Percentiles rank a stretch among this genome's conserved stretches.
Evolutionary conservation across 768 basidiomycete species (phyloP).

Genomic region (Hygrocybe coccinea): DNA sequence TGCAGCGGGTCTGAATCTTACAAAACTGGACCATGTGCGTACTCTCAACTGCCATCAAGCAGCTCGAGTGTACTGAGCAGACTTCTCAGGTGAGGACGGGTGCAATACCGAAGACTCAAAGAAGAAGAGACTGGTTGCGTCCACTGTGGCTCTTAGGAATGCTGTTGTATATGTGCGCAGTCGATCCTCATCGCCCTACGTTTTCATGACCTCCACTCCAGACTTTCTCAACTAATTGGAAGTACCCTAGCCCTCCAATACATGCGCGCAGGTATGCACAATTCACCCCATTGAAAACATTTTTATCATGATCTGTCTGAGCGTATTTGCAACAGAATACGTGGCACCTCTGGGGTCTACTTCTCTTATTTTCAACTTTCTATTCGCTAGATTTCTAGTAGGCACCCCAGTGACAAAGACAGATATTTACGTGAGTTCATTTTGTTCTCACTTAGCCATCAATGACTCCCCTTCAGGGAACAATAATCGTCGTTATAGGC

Average conservation of each 20-base stretch:
- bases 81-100: slow-evolving; percentile 59
- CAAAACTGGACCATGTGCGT: slow-evolving; percentile 87
- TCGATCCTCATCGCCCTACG: neutral
- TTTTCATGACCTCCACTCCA: slow-evolving; percentile 21
- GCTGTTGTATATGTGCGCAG: slow-evolving; percentile 81
- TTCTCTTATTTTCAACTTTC: slow-evolving; percentile 92
- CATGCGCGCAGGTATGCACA: slow-evolving; percentile 65
- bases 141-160: slow-evolving; percentile 91
- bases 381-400: slow-evolving; percentile 86
- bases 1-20: slow-evolving; percentile 89
- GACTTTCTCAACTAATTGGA: slow-evolving; percentile 80
- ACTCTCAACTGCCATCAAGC: neutral
- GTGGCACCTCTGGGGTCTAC: slow-evolving; percentile 94
- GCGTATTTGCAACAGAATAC: slow-evolving; percentile 55
- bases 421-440: slow-evolving; percentile 71
- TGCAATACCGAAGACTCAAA: slow-evolving; percentile 67
- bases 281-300: neutral
- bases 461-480: slow-evolving; percentile 49
- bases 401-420: slow-evolving; percentile 79
- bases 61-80: neutral
- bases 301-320: slow-evolving; percentile 3
- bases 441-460: neutral
- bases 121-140: slow-evolving; percentile 73
- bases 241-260: slow-evolving; percentile 84
- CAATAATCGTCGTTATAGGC: slow-evolving; percentile 74